Evolutionary conservation across 495 filamentous ascomycete genomes (phyloP), one percentile per base, ranked within the genome.

Genomic region (Xylaria venustula): DNA sequence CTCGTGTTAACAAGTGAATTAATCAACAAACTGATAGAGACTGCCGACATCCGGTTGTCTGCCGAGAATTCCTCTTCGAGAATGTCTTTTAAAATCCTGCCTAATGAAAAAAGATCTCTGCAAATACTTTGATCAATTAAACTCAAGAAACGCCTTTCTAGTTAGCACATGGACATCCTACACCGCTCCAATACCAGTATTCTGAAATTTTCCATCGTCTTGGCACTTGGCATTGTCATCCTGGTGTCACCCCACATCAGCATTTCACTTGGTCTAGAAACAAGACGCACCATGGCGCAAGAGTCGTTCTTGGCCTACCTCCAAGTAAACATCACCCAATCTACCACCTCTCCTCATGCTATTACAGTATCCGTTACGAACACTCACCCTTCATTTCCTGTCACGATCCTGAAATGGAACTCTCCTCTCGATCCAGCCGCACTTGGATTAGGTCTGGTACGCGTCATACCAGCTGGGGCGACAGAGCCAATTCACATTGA

Each of bases 321-420:
- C 32, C 47, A 5, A 50, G 15, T 50, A n/a, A 28, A 30, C 11
- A 8, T 50, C 26, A 30, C 47, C n/a, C 26, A 30, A 12, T 50
- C 47, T 7, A 7, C 47, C 8, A 19, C 32, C 28, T 2, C 26
- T n/a, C 26, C 8, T 19, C 47, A n/a, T 20, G 15, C 47, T 50
- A 50, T 50, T 19, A 30, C 47, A 26, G 12, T 50, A 32, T 34
- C 47, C 17, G 22, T 50, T 11, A 50, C 28, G 26, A 50, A 50
- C 7, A 50, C 47, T 1, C 47, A 50, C 17, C 17, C 26, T 11
- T 50, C 47, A 19, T 30, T 4, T 34, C 26, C 46, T 7, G 47
- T 50, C 25, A 50, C 47, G 17, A 20, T 50, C 20, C 26, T 50
- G 26, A 50, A 50, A 50, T 50, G 47, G 47, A 32, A 50, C 47